These are phyloP conservation scores for Rhodotorula sp. DNA, from an alignment of 1,284 basidiomycete genomes.

Conservation along the genomic window DNA sequence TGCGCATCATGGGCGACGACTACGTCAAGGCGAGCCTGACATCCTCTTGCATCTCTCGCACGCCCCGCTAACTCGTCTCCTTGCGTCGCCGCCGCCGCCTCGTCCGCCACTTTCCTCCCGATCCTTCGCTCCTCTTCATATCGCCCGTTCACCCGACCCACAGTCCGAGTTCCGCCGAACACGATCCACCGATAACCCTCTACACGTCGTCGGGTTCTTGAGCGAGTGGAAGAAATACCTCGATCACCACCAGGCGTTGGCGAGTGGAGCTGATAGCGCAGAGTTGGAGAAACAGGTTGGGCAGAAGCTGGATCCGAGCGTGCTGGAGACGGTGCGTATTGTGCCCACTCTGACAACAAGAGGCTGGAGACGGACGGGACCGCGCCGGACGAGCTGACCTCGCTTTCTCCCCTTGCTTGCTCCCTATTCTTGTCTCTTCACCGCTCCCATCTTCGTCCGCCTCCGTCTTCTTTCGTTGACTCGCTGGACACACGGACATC, in stretches of 20 bases:
- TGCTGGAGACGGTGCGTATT: constrained; percentile 70
- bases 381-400: too few species aligned
- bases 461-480: background rate
- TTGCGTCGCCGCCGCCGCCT: background rate
- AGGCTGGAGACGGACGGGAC: too few species aligned
- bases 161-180: constrained; percentile 74
- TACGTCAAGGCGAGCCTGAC: constrained; percentile 72
- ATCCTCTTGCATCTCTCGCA: constrained; percentile 46
- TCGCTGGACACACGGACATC: background rate
- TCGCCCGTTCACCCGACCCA: background rate
- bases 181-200: constrained; percentile 72
- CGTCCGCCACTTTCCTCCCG: background rate
- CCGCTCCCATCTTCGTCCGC: background rate
- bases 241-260: constrained; percentile 56
- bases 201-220: constrained; percentile 86
- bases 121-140: background rate
- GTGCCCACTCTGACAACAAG: background rate
- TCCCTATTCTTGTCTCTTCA: background rate
- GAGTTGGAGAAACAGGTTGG: constrained; percentile 57
- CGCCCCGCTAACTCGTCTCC: too few species aligned
- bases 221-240: constrained; percentile 90
- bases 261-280: constrained; percentile 48
- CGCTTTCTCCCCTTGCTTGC: background rate
- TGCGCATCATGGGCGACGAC: constrained; percentile 76
- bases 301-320: constrained; percentile 67